A percentile compares a stretch with the other conserved stretches of the same genome.
Evolutionary conservation across 768 basidiomycete species (phyloP).

Genomic region (Coprinellus micaceus): DNA sequence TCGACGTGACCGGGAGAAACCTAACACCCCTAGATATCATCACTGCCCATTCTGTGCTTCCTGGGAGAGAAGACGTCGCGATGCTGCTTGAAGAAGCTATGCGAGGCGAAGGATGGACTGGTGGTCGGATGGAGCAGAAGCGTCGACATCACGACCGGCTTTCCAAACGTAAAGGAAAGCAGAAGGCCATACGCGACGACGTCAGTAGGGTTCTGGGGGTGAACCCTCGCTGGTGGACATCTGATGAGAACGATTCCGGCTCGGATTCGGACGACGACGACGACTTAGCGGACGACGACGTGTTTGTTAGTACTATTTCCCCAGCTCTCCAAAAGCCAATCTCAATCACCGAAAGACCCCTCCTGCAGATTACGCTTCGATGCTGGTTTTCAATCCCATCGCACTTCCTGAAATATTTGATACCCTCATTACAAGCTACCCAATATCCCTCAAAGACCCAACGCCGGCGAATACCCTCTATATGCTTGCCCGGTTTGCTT

Average conservation of each 20-base stretch:
- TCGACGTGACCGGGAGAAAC: slow-evolving; percentile 70
- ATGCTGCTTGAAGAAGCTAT: slow-evolving; percentile 87
- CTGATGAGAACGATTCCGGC: slow-evolving; percentile 40
- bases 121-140: slow-evolving; percentile 69
- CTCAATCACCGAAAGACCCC: slow-evolving; percentile 54
- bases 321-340: not conserved
- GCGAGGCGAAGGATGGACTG: slow-evolving; percentile 80
- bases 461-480: slow-evolving; percentile 92
- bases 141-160: slow-evolving; percentile 58
- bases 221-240: slow-evolving; percentile 63
- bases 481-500: slow-evolving; percentile 90
- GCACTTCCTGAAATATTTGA: slow-evolving; percentile 76
- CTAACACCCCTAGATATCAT: slow-evolving; percentile 89
- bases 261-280: slow-evolving; percentile 46
- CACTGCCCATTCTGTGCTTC: slow-evolving; percentile 75
- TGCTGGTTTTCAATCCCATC: slow-evolving; percentile 90
- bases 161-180: slow-evolving; percentile 48
- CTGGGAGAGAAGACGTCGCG: slow-evolving; percentile 81
- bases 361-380: slow-evolving; percentile 69
- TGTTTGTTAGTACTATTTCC: slow-evolving; percentile 38
- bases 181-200: slow-evolving; percentile 53
- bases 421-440: slow-evolving; percentile 75
- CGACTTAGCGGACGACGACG: slow-evolving; percentile 47
- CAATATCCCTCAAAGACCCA: slow-evolving; percentile 64
- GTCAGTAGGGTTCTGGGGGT: slow-evolving; percentile 57